Evolutionary conservation across 495 filamentous ascomycete genomes (phyloP).

Genomic region (Aspergillus nidulans): DNA sequence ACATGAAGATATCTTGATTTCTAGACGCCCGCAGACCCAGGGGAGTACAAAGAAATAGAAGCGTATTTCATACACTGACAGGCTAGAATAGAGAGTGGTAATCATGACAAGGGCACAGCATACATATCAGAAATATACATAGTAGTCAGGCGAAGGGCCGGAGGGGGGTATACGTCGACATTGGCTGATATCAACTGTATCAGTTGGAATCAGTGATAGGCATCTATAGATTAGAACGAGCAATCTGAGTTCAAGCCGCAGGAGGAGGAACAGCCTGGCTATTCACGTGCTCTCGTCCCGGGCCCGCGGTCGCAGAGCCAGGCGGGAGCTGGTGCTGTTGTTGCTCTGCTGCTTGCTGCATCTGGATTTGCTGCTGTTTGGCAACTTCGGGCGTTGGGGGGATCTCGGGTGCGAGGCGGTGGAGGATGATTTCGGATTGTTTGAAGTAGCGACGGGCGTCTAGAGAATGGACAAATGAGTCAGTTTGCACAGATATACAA

Average conservation of each 20-base stretch:
- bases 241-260: conserved; percentile 22
- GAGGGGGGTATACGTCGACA: conserved; percentile 17
- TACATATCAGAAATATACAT: conserved; percentile 5
- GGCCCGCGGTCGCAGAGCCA: conserved; percentile 39
- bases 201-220: conserved; percentile 1
- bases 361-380: conserved; percentile 43
- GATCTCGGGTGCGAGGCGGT: conserved; percentile 80
- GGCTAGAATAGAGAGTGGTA: neutral
- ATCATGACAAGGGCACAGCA: conserved; percentile 2
- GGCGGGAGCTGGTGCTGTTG: conserved; percentile 37
- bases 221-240: neutral
- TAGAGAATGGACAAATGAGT: conserved; percentile 32
- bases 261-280: conserved; percentile 23
- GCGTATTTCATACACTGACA: neutral
- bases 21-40: too few relatives aligned
- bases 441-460: conserved; percentile 98
- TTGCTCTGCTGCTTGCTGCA: conserved; percentile 36
- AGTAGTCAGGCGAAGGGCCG: neutral
- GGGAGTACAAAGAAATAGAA: neutral
- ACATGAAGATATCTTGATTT: too few relatives aligned
- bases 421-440: conserved; percentile 97
- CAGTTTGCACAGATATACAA: neutral
- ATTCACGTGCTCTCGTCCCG: conserved; percentile 30
- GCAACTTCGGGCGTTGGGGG: conserved; percentile 43
- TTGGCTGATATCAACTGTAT: conserved; percentile 1